phyloP scores from a whole-genome alignment of 345 rosid genomes.

The Acer campestre region DNA sequence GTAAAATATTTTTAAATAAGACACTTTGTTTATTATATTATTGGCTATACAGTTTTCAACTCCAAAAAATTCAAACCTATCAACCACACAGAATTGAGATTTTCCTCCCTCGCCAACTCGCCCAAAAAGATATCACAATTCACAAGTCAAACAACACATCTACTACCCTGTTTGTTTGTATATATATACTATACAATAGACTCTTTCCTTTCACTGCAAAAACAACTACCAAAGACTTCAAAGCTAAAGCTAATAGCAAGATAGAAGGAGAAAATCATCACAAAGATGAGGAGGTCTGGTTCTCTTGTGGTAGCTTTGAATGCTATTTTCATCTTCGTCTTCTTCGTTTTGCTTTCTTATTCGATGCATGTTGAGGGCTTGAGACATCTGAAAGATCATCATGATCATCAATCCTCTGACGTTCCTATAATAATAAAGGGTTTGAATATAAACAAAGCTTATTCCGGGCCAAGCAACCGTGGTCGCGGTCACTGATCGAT shows the following conservation, averaged over 20 bases:
- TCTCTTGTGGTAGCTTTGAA: slow-evolving; percentile 21
- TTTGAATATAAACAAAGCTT: slow-evolving; percentile 28
- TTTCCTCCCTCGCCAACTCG: not conserved
- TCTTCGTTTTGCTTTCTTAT: slow-evolving; percentile 27
- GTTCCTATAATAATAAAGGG: not conserved
- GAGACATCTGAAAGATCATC: slow-evolving; percentile 24
- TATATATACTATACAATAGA: not conserved
- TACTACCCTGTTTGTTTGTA: not conserved
- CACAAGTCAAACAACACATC: slow-evolving; percentile 9
- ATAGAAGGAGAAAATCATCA: too few species aligned
- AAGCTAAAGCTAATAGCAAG: not conserved
- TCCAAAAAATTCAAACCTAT: slow-evolving; percentile 1
- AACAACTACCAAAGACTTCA: not conserved
- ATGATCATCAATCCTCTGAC: slow-evolving; percentile 9
- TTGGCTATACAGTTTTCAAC: not conserved
- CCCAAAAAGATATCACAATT: not conserved
- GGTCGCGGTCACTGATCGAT: slow-evolving; percentile 43
- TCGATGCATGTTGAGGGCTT: slow-evolving; percentile 25
- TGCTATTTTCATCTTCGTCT: slow-evolving; percentile 23
- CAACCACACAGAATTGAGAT: not conserved
- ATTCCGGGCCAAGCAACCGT: slow-evolving; percentile 50
- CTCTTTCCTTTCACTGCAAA: not conserved
- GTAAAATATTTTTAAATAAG: not conserved
- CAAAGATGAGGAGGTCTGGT: slow-evolving; percentile 24
- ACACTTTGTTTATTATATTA: not conserved